Conservation (phyloP, 805 yeast species). For the Kodamaea kaohsiungensis region DNA sequence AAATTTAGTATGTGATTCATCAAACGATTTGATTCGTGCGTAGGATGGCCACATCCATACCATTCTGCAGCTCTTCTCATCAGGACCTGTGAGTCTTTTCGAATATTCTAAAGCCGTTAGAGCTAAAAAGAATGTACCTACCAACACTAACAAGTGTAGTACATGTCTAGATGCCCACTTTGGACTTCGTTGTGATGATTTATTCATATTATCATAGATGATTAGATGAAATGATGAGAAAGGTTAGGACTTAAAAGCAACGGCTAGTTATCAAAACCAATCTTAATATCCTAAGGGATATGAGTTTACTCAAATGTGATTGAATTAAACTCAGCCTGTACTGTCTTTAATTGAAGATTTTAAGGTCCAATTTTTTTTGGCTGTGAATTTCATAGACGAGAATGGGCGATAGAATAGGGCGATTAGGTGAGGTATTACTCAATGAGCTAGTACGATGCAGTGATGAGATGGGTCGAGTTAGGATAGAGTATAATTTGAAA, state of each 20-base stretch:
- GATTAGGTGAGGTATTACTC: too few species aligned
- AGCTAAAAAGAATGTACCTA: conserved; percentile 5
- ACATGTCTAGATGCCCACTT: conserved; percentile 3
- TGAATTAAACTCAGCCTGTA: background rate
- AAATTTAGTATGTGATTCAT: conserved; percentile 62
- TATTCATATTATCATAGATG: background rate
- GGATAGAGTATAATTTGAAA: too few species aligned
- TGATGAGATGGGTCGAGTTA: too few species aligned
- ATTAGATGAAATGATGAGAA: too few species aligned
- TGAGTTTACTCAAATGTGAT: background rate
- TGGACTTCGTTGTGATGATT: background rate
- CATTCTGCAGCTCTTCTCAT: conserved; percentile 53
- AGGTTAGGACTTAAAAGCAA: too few species aligned
- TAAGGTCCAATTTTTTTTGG: background rate
- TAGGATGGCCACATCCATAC: conserved; percentile 85
- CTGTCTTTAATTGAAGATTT: background rate
- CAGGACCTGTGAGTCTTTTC: conserved; percentile 27
- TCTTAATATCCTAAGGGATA: background rate
- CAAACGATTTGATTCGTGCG: conserved; percentile 72
- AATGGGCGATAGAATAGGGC: too few species aligned
- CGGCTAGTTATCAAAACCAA: too few species aligned
- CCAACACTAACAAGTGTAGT: conserved; percentile 1
- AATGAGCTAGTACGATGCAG: too few species aligned
- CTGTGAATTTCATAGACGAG: background rate
- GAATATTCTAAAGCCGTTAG: conserved; percentile 15